phyloP scores from a whole-genome alignment of 805 yeast species.

The Kuraishia capsulata region DNA sequence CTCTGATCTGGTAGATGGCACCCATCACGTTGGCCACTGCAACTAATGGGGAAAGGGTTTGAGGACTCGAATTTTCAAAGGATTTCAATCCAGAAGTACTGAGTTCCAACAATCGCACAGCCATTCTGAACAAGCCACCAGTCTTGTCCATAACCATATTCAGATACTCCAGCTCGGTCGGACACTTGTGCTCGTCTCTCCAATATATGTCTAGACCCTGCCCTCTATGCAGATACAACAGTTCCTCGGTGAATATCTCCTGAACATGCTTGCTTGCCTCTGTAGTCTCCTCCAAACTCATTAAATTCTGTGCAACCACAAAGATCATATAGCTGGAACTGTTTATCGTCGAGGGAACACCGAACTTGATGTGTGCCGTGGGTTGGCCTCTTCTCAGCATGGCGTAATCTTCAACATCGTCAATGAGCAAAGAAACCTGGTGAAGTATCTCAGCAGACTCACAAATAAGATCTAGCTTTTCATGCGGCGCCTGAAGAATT shows the following conservation, averaged over 20 bases:
- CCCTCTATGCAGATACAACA: slow-evolving; percentile 78
- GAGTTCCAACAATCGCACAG: slow-evolving; percentile 53
- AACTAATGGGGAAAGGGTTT: slow-evolving; percentile 22
- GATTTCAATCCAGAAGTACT: slow-evolving; percentile 8
- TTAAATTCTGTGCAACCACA: slow-evolving; percentile 43
- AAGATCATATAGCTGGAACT: slow-evolving; percentile 80
- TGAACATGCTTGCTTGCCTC: slow-evolving; percentile 18
- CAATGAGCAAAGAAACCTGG: slow-evolving; percentile 61
- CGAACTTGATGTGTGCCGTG: slow-evolving; percentile 71
- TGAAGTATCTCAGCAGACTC: slow-evolving; percentile 52
- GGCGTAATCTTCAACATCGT: slow-evolving; percentile 83
- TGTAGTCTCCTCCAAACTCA: slow-evolving; percentile 22
- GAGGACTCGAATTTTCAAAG: too few relatives aligned
- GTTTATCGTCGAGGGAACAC: slow-evolving; percentile 73
- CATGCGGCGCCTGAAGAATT: slow-evolving; percentile 34
- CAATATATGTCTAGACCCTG: slow-evolving; percentile 87
- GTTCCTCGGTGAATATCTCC: slow-evolving; percentile 53
- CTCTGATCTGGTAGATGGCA: slow-evolving; percentile 74
- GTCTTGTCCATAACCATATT: slow-evolving; percentile 84
- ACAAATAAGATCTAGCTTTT: slow-evolving; percentile 29
- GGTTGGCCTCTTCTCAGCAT: slow-evolving; percentile 66
- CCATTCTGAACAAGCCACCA: slow-evolving; percentile 78
- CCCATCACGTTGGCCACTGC: slow-evolving; percentile 74
- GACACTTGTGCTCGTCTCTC: slow-evolving; percentile 60
- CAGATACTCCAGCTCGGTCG: slow-evolving; percentile 55